Evolutionary conservation across 2,329 filamentous ascomycete genomes (phyloP), one percentile per base, ranked within the genome.

Genomic region (Paraphaeosphaeria sporulosa): DNA sequence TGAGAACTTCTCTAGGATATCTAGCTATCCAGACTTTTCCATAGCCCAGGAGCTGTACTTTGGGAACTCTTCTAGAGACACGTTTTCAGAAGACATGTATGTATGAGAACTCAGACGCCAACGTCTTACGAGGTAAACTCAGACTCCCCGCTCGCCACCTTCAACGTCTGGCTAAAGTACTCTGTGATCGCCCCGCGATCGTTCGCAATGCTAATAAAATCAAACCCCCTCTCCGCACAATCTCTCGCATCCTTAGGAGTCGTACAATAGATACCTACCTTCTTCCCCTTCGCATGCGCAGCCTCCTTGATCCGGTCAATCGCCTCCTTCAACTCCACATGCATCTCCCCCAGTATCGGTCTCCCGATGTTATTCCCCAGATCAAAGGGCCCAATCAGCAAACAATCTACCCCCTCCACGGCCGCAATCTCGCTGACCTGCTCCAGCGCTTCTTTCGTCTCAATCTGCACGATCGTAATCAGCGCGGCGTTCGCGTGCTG

Each of bases 311-410:
- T 83, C 36, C 74, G 79, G 19, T 79, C 78, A 63, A 87, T 85
- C 1, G 85, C 85, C 9, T 78, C 74, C 38, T 82, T 80, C 49
- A 87, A 68, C 61, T 86, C 82, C 1, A 79, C 78, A 47, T 82
- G 79, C 73, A 85, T 83, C 3, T 78, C 78, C 2, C 76, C 75
- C 1, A 83, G 61, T 15, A 86, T 83, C 0, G 84, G 83, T 56
- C 83, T 78, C 3, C 84, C 85, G 52, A 87, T 86, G 55, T 84
- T 85, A 67, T 86, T 87, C 23, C 85, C 85, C 0, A 86, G 74
- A 72, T 86, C 85, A 71, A 83, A 85, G 2, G 84, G 85, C 0
- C 85, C 84, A 55, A 86, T 80, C 27, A 86, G 79, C 5, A 86
- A 71, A 25, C 83, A 81, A 60, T 86, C 84, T 8, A 86, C 80